These are phyloP conservation scores for Paradendryphiella salina DNA, from an alignment of 2,329 filamentous ascomycete species.

Conservation along the genomic window DNA sequence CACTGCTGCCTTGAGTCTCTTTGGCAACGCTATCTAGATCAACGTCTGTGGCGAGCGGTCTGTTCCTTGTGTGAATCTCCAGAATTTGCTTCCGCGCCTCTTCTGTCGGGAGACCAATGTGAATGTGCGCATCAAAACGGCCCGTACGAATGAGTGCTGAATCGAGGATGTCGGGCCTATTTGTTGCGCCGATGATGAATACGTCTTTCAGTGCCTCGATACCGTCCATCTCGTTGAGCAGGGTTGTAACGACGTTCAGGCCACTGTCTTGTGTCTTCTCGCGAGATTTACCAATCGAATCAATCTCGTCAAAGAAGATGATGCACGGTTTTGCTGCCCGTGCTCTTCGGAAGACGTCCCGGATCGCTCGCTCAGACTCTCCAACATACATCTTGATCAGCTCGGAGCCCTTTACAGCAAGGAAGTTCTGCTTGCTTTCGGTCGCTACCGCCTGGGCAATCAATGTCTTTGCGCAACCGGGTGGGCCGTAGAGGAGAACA, in stretches of 20 bases:
- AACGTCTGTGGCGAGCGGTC: slow-evolving; percentile 65
- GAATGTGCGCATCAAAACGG: slow-evolving; percentile 80
- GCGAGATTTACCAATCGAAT: slow-evolving; percentile 72
- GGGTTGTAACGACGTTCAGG: slow-evolving; percentile 83
- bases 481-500: slow-evolving; percentile 86
- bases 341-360: slow-evolving; percentile 83
- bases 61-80: slow-evolving; percentile 64
- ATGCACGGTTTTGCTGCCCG: slow-evolving; percentile 85
- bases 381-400: slow-evolving; percentile 96
- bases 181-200: slow-evolving; percentile 86
- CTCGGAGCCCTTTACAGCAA: slow-evolving; percentile 91
- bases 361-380: slow-evolving; percentile 83
- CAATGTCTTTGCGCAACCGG: slow-evolving; percentile 93
- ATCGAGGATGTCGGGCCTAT: slow-evolving; percentile 84
- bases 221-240: slow-evolving; percentile 94
- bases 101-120: slow-evolving; percentile 78
- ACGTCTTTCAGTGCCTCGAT: slow-evolving; percentile 84
- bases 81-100: slow-evolving; percentile 77
- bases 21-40: slow-evolving; percentile 66
- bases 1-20: slow-evolving; percentile 76
- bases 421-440: slow-evolving; percentile 88
- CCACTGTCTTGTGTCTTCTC: slow-evolving; percentile 56
- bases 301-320: slow-evolving; percentile 97
- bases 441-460: slow-evolving; percentile 89
- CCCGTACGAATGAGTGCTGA: slow-evolving; percentile 83